A percentile compares a stretch with the other conserved stretches of the same genome.
These are phyloP conservation scores for Fusarium bactridioides DNA, from an alignment of 2,329 filamentous ascomycete genomes.

Conservation along the genomic window DNA sequence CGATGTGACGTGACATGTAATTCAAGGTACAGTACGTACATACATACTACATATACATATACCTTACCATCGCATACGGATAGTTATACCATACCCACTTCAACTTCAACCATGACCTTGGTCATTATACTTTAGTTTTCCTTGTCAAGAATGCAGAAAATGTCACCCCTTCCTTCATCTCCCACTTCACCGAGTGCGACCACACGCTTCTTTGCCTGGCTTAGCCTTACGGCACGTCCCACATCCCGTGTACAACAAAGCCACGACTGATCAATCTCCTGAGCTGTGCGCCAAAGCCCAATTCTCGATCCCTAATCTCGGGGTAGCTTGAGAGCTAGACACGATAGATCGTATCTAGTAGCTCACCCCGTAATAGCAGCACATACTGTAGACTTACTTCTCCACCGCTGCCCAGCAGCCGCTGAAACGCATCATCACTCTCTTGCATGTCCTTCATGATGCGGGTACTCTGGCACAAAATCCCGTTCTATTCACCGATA, in stretches of 20 bases:
- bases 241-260: conserved; percentile 13
- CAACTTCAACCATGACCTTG: not conserved
- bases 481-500: conserved; percentile 16
- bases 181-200: not conserved
- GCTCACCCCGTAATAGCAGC: not conserved
- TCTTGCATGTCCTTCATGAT: conserved; percentile 1
- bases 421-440: not conserved
- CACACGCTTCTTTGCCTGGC: not conserved
- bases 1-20: not conserved
- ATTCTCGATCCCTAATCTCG: conserved; percentile 11
- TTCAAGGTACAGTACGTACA: not conserved
- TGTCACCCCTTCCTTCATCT: not conserved
- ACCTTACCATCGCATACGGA: not conserved
- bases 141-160: not conserved
- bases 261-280: conserved; percentile 3
- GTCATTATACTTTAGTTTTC: not conserved
- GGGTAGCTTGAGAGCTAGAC: not conserved
- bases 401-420: not conserved
- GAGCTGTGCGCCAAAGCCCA: conserved; percentile 8
- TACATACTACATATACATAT: not conserved
- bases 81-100: not conserved
- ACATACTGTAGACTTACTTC: not conserved
- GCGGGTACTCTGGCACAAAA: not conserved
- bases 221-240: conserved; percentile 16
- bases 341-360: not conserved